These are phyloP conservation scores for Podaxis sp. DNA, from an alignment of 768 basidiomycete species.

Conservation along the genomic window DNA sequence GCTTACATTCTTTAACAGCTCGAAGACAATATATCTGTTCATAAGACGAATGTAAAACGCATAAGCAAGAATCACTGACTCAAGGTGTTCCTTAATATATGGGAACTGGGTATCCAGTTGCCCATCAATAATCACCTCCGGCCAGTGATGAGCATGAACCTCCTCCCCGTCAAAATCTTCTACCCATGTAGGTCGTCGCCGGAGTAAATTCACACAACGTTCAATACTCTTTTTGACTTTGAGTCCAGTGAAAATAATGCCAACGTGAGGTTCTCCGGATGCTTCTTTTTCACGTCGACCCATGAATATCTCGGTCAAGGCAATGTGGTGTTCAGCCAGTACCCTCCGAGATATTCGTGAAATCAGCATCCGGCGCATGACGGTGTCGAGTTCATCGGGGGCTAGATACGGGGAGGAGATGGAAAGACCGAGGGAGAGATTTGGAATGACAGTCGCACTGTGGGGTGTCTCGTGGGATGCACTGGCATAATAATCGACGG, in stretches of 20 bases:
- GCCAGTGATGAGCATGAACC: conserved; percentile 32
- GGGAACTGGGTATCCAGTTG: conserved; percentile 66
- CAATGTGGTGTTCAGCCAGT: conserved; percentile 84
- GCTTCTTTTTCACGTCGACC: conserved; percentile 27
- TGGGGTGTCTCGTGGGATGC: conserved; percentile 2
- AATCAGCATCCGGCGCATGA: conserved; percentile 88
- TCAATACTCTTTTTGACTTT: conserved; percentile 68
- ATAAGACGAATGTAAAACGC: conserved; percentile 2
- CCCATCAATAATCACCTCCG: conserved; percentile 70
- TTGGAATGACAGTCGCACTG: conserved; percentile 78
- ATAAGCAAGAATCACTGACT: conserved; percentile 42
- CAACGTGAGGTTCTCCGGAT: conserved; percentile 60
- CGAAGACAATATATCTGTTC: conserved; percentile 78
- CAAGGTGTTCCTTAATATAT: conserved; percentile 84
- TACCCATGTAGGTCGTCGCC: conserved; percentile 38
- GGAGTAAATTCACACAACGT: conserved; percentile 57
- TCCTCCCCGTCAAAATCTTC: conserved; percentile 31
- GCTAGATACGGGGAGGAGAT: conserved; percentile 77
- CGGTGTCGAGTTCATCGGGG: conserved; percentile 77
- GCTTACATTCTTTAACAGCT: conserved; percentile 83
- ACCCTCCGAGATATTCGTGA: conserved; percentile 89
- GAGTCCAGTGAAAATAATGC: conserved; percentile 78
- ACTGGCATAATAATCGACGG: conserved; percentile 8
- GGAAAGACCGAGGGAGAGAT: conserved; percentile 75
- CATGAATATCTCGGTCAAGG: conserved; percentile 59